Conservation (phyloP, 2,329 filamentous ascomycete species). For the Cladophialophora bantiana region DNA sequence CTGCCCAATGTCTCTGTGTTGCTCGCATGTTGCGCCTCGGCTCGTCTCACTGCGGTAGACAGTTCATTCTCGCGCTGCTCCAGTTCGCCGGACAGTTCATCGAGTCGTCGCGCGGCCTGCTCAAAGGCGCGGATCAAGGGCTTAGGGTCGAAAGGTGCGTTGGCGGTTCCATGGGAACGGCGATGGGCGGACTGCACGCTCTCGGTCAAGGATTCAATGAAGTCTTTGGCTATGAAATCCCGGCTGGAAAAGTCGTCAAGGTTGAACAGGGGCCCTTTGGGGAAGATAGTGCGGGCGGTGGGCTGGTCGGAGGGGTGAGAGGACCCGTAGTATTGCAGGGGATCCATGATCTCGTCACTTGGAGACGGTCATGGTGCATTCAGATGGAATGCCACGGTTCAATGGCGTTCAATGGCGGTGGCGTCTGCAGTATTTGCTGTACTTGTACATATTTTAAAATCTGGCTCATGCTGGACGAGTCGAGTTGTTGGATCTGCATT, state of each 20-base stretch:
- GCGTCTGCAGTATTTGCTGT: not conserved
- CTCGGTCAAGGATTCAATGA: conserved; percentile 91
- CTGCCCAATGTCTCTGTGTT: conserved; percentile 86
- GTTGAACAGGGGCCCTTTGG: conserved; percentile 80
- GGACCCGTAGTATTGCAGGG: conserved; percentile 24
- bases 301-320: conserved; percentile 31
- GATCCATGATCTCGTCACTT: conserved; percentile 28
- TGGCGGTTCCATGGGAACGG: conserved; percentile 62
- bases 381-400: not conserved
- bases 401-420: not conserved
- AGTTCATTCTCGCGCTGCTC: conserved; percentile 91
- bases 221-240: conserved; percentile 98
- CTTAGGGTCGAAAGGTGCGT: conserved; percentile 84
- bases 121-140: conserved; percentile 96
- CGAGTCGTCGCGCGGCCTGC: conserved; percentile 62
- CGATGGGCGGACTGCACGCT: conserved; percentile 79
- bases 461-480: not conserved
- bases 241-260: conserved; percentile 86
- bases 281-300: conserved; percentile 72
- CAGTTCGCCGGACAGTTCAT: conserved; percentile 73
- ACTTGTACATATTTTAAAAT: not conserved
- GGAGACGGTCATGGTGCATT: not conserved
- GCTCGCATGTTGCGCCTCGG: conserved; percentile 89
- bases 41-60: conserved; percentile 84
- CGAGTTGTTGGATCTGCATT: conserved; percentile 2